These are phyloP conservation scores for Persicaria tinctoria DNA, from an alignment of 148 eudicot species.

Conservation along the genomic window DNA sequence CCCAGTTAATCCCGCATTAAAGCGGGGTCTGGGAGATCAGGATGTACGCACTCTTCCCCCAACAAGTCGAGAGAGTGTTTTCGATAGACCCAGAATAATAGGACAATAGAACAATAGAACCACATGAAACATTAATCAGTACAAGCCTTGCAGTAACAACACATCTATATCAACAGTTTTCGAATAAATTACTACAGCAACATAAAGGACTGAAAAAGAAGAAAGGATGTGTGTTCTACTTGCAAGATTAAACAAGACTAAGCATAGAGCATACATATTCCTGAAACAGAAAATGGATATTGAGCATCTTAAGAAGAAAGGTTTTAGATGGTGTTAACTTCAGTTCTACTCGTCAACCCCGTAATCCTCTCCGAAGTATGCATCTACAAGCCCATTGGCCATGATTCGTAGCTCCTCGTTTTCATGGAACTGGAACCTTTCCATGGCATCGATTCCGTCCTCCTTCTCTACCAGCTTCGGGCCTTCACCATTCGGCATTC, in stretches of 20 bases:
- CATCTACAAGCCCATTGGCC: constrained; percentile 85
- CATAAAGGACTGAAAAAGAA: neutral
- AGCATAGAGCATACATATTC: neutral
- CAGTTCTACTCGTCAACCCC: constrained; percentile 51
- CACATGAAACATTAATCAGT: neutral
- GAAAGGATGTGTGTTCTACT: neutral
- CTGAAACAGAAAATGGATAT: neutral
- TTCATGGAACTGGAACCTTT: constrained; percentile 87
- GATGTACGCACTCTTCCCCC: too few species aligned
- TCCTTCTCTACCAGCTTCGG: constrained; percentile 88
- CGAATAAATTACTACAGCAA: neutral
- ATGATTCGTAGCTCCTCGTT: constrained; percentile 83
- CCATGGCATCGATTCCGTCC: constrained; percentile 98
- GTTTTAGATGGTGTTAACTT: neutral
- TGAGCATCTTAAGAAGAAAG: neutral
- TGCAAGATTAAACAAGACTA: neutral
- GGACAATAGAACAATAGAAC: too few species aligned
- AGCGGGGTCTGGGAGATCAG: too few species aligned
- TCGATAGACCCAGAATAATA: too few species aligned
- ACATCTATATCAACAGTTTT: neutral
- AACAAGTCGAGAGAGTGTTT: too few species aligned
- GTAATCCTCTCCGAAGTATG: constrained; percentile 87
- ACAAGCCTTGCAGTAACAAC: neutral
- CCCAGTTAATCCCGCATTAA: too few species aligned
- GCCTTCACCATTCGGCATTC: constrained; percentile 87